Base-by-base conservation (phyloP, 257 asterid genomes). In the Capsicum baccatum region DNA sequence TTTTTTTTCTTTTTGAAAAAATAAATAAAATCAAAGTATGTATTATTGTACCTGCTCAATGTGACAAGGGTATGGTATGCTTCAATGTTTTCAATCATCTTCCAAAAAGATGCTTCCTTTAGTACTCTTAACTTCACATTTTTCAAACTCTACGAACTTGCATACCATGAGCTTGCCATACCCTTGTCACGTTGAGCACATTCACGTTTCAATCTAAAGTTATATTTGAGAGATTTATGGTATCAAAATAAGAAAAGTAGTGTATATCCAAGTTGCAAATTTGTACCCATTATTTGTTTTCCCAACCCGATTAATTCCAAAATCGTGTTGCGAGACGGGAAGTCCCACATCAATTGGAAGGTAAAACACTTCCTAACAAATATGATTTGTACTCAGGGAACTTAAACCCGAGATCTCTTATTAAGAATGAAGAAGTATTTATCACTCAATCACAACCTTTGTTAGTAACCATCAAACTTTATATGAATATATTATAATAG, bases 111-210 rank as follows among this genome's bases (percentile, higher is more conserved):
- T 52, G 62, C 13, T 52, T 52, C 44, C 50, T 50, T 52, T 76
- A 21, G 14, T 13, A 33, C 81, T 8, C 13, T 21, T 0, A 14
- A 26, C 21, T 50, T 52, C 62, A 76, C 19, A 71, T 47, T 71
- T 71, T 47, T 8, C 6, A 47, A 50, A 26, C 47, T 52, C 81
- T 52, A 52, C 48, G 50, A 21, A 12, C 39, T 3, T 76, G 48
- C 4, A 21, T 76, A 26, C 21, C 81, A 76, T 26, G 81, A 52
- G 11, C 81, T 0, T 21, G 60, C 81, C 81, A 76, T 76, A 76
- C 48, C 81, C 63, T 76, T 14, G 26, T 52, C 81, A 76, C 81
- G 14, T 52, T 76, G 63, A 52, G 62, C 48, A 76, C 81, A 76
- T 76, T 76, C 63, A 50, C 0, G 81, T 76, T 76, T 52, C 81